Conservation (phyloP, 352 stramenopile genomes). For the Nothophytophthora sp. region DNA sequence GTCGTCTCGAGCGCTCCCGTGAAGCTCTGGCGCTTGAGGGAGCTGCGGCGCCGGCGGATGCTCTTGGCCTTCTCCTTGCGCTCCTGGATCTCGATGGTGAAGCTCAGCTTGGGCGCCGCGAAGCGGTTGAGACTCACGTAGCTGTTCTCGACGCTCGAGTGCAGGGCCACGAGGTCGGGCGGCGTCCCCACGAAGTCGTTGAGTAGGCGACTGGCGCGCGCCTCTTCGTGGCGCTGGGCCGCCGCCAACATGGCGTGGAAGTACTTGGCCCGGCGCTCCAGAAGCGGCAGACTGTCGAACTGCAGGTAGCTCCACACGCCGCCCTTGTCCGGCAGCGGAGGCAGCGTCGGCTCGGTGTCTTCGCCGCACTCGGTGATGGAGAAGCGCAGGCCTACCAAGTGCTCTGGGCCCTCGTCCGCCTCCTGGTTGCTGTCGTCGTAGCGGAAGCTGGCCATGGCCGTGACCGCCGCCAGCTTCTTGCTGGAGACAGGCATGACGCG, state of each 20-base stretch:
- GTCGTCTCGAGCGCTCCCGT: slow-evolving; percentile 28
- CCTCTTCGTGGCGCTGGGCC: slow-evolving; percentile 46
- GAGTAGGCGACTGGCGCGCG: slow-evolving; percentile 52
- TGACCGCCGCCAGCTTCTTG: slow-evolving; percentile 24
- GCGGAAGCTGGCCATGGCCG: slow-evolving; percentile 29
- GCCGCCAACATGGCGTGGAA: slow-evolving; percentile 70
- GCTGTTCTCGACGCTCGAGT: slow-evolving; percentile 64
- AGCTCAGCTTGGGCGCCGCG: slow-evolving; percentile 60
- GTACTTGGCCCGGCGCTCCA: slow-evolving; percentile 61
- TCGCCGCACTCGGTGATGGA: slow-evolving; percentile 22
- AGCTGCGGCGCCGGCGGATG: slow-evolving; percentile 56
- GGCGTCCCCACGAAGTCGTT: slow-evolving; percentile 74
- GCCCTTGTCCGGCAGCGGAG: slow-evolving; percentile 66
- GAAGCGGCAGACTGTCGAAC: slow-evolving; percentile 57
- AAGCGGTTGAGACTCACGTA: slow-evolving; percentile 86
- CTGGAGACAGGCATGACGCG: slow-evolving; percentile 52
- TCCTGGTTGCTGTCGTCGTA: slow-evolving; percentile 25
- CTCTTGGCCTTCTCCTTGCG: slow-evolving; percentile 72
- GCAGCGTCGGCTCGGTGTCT: slow-evolving; percentile 28
- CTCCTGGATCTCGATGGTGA: slow-evolving; percentile 74
- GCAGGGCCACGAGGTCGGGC: slow-evolving; percentile 50
- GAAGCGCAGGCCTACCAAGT: slow-evolving; percentile 11
- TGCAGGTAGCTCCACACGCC: slow-evolving; percentile 76
- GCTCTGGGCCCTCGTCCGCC: slow-evolving; percentile 15
- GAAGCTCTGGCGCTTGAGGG: slow-evolving; percentile 40